A percentile compares a stretch with the other conserved stretches of the same genome.
These are phyloP conservation scores for Pogostemon cablin DNA, from an alignment of 257 asterid species.

Conservation along the genomic window DNA sequence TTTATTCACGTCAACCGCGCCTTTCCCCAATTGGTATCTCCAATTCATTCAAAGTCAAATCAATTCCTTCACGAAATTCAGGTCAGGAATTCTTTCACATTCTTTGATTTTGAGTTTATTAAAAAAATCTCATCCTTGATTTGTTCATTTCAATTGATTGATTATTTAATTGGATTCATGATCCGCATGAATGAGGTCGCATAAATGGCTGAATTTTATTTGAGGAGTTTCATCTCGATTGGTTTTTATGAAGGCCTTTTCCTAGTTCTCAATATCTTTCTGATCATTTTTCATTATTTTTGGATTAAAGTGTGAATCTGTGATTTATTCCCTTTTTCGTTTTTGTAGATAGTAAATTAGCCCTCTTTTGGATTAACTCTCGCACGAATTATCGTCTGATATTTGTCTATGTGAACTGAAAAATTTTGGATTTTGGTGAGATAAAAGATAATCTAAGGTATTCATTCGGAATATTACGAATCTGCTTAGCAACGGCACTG, in stretches of 20 bases:
- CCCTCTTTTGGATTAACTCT: slow-evolving; percentile 2
- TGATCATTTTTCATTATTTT: background rate
- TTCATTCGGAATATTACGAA: slow-evolving; percentile 19
- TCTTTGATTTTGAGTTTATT: background rate
- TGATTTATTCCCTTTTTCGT: background rate
- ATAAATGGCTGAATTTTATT: slow-evolving; percentile 20
- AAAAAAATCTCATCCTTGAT: background rate
- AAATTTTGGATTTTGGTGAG: slow-evolving; percentile 20
- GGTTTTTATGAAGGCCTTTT: slow-evolving; percentile 16
- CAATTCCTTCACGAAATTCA: slow-evolving; percentile 33
- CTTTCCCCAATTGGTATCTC: slow-evolving; percentile 26
- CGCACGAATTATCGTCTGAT: slow-evolving; percentile 3
- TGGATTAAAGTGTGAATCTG: slow-evolving; percentile 5
- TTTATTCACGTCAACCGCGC: too few relatives aligned
- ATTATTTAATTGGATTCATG: slow-evolving; percentile 23
- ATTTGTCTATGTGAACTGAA: slow-evolving; percentile 7
- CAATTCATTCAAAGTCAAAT: background rate
- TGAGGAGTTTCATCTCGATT: background rate
- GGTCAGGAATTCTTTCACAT: slow-evolving; percentile 31
- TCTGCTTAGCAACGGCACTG: slow-evolving; percentile 16
- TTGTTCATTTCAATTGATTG: background rate
- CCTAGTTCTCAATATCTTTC: background rate
- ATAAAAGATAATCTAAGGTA: background rate
- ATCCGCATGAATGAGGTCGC: slow-evolving; percentile 41
- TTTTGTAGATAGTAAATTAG: background rate